Percentiles rank a stretch among this genome's conserved stretches.
Evolutionary conservation across 2,329 filamentous ascomycete species (phyloP).

Genomic region (Pseudogymnoascus sp.): DNA sequence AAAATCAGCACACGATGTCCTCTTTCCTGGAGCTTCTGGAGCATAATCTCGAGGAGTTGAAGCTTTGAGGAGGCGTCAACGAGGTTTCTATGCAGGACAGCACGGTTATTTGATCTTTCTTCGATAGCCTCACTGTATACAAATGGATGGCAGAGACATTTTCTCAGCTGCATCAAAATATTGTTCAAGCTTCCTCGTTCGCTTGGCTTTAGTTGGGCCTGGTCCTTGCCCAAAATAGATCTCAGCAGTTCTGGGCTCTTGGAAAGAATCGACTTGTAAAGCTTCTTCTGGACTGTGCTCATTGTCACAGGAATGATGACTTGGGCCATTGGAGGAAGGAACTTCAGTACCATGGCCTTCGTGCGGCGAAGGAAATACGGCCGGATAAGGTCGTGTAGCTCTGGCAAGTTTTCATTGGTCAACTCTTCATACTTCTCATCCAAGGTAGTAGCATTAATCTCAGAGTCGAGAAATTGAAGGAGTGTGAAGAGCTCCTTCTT

Average conservation of each 20-base stretch:
- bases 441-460: constrained; percentile 60
- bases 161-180: constrained; percentile 89
- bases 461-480: constrained; percentile 80
- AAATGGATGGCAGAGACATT: constrained; percentile 93
- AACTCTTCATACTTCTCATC: constrained; percentile 72
- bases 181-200: constrained; percentile 84
- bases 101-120: constrained; percentile 58
- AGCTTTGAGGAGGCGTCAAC: constrained; percentile 90
- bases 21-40: constrained; percentile 76
- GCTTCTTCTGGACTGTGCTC: constrained; percentile 84
- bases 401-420: constrained; percentile 70
- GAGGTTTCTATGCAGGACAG: constrained; percentile 66
- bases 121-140: constrained; percentile 88
- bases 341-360: constrained; percentile 83
- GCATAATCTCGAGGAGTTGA: constrained; percentile 71
- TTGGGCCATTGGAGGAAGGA: constrained; percentile 86
- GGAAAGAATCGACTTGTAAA: constrained; percentile 87
- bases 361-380: constrained; percentile 67
- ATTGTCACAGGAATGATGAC: constrained; percentile 96
- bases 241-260: constrained; percentile 86
- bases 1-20: constrained; percentile 92
- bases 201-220: constrained; percentile 48
- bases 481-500: constrained; percentile 91
- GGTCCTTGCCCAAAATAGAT: constrained; percentile 67
- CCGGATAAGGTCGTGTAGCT: constrained; percentile 76